Base-by-base conservation (phyloP, 345 rosid genomes). In the Brassica carinata region DNA sequence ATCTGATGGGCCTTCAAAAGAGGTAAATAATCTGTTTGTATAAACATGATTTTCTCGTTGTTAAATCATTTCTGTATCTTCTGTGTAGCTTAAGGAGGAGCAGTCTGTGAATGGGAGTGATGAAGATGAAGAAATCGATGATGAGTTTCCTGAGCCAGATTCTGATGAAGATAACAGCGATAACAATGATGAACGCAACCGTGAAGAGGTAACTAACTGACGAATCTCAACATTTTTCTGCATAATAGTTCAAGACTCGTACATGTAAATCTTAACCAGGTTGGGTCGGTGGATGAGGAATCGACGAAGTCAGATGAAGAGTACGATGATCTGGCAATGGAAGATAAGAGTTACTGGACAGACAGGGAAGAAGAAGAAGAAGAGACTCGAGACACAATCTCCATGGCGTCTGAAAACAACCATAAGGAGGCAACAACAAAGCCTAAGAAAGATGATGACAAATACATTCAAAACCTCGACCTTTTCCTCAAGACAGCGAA, bases 231-330 rank as follows among this genome's bases (percentile, higher is more conserved):
- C 23, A 30, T 14, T 19, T 30, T 36, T 61, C 33, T 65, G 38
- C 2, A 23, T 2, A 14, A 51, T 62, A 15, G 43, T 74, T 27
- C 5, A 53, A 75, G 62, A 64, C 15, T 8, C 38, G 27, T 6
- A 18, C 38, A 75, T 79, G 71, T 65, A 40, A 26, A 64, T 64
- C 26, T 31, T 43, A 45, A 72, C 59, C 74, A 96, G 97, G 83
- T 92, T 9, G 99, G 99, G 1, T 96, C 98, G 3, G 97, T 96
- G 33, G 99, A 96, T 17, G 99, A 94, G 87, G 96, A 89, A 81
- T 93, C 94, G 0, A 90, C 98, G 11, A 94, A 91, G 72, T 90
- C 97, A 14, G 99, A 96, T 51, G 98, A 96, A 84, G 97, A 96
- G 85, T 96, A 94, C 7, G 97, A 91, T 63, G 99, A 96, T 85